A percentile compares a stretch with the other conserved stretches of the same genome.
Evolutionary conservation across 2,329 filamentous ascomycete species (phyloP).

Genomic region (Tolypocladium album): DNA sequence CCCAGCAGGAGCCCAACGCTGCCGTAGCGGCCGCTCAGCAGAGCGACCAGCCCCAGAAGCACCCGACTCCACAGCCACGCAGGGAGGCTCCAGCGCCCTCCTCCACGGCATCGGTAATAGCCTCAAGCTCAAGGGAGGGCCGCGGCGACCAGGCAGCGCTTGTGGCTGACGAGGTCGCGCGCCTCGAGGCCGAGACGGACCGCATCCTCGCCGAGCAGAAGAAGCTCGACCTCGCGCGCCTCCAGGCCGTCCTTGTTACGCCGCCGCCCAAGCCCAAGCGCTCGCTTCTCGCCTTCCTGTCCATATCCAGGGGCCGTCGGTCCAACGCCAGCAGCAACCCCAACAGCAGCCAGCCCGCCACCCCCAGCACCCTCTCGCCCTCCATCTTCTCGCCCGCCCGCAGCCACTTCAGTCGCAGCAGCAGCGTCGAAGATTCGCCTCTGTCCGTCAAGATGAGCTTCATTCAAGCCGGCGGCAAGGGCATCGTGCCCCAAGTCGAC

Average conservation of each 20-base stretch:
- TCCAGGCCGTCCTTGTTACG: constrained; percentile 27
- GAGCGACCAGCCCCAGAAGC: not conserved
- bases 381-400: constrained; percentile 24
- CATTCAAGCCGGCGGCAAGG: constrained; percentile 34
- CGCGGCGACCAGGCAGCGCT: constrained; percentile 12
- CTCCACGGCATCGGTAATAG: not conserved
- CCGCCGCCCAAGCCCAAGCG: constrained; percentile 16
- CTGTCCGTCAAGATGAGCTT: constrained; percentile 21
- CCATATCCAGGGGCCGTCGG: constrained; percentile 25
- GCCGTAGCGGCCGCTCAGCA: not conserved
- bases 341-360: constrained; percentile 16
- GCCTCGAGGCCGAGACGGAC: constrained; percentile 35
- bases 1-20: not conserved
- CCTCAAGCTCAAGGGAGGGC: not conserved
- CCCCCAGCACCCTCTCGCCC: constrained; percentile 21
- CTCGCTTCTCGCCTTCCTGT: constrained; percentile 27
- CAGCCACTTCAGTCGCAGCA: constrained; percentile 20
- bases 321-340: constrained; percentile 21
- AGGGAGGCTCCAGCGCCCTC: not conserved
- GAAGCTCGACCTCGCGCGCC: constrained; percentile 34
- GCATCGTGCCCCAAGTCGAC: constrained; percentile 47
- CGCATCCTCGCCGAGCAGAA: constrained; percentile 38
- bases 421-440: constrained; percentile 22
- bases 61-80: not conserved
- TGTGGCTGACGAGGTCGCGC: constrained; percentile 28